Percentiles rank a stretch among this genome's conserved stretches.
Evolutionary conservation across 495 filamentous ascomycete species (phyloP).

Genomic region (Astrothelium subdiscretum): DNA sequence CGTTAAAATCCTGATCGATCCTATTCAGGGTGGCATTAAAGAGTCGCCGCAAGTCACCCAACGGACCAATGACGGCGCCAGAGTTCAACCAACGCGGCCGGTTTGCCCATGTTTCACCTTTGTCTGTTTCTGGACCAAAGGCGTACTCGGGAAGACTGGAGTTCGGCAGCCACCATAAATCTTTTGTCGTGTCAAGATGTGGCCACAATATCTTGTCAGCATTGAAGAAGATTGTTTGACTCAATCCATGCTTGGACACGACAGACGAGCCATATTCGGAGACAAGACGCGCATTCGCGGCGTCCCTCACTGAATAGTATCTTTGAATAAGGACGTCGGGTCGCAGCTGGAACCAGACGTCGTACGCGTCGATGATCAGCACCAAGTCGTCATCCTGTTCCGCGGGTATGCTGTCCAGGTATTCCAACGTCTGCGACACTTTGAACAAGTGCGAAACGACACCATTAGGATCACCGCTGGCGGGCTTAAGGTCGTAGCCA

Average conservation of each 20-base stretch:
- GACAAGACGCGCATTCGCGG: constrained; percentile 37
- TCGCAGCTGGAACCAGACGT: constrained; percentile 52
- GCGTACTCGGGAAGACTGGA: constrained; percentile 45
- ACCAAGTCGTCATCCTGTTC: constrained; percentile 44
- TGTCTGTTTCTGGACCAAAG: constrained; percentile 46
- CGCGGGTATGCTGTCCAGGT: constrained; percentile 35
- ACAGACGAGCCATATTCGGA: constrained; percentile 32
- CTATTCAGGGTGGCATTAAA: constrained; percentile 17
- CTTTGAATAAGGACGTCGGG: constrained; percentile 45
- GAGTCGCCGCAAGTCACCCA: constrained; percentile 16
- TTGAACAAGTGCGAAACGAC: constrained; percentile 28
- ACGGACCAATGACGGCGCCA: constrained; percentile 25
- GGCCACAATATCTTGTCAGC: constrained; percentile 48
- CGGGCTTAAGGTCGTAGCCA: constrained; percentile 12
- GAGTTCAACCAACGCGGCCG: constrained; percentile 35
- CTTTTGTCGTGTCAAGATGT: constrained; percentile 33
- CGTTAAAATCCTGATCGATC: constrained; percentile 13
- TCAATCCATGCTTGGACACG: constrained; percentile 16
- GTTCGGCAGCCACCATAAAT: constrained; percentile 43
- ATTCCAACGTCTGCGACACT: constrained; percentile 41
- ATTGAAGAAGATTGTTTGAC: constrained; percentile 47
- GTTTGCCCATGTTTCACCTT: constrained; percentile 30
- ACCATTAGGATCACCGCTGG: constrained; percentile 20
- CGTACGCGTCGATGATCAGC: constrained; percentile 44
- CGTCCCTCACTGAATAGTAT: constrained; percentile 39